A percentile compares a stretch with the other conserved stretches of the same genome.
Conservation (phyloP, 2,329 filamentous ascomycete species). For the Venturia carpophila region DNA sequence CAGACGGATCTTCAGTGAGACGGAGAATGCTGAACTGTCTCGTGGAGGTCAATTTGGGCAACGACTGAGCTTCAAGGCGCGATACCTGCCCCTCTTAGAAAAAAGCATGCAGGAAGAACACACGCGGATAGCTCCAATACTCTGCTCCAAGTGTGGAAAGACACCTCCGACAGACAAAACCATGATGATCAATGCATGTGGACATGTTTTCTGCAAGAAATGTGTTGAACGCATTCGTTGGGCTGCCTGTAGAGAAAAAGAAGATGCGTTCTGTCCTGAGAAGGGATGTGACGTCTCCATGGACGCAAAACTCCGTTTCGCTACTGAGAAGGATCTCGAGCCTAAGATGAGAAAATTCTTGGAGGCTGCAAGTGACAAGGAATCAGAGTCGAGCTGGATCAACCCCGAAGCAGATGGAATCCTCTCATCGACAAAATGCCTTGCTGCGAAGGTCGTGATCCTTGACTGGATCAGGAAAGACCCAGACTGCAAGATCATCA, state of each 20-base stretch:
- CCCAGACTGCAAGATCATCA: constrained; percentile 46
- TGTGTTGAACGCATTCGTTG: neutral
- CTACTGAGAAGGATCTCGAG: neutral
- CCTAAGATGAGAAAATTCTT: too few species aligned
- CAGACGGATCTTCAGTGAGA: neutral
- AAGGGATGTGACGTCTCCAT: too few species aligned
- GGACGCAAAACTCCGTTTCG: neutral
- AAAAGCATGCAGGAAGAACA: too few species aligned
- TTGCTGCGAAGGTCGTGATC: constrained; percentile 39
- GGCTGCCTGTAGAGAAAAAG: too few species aligned
- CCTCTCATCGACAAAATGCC: constrained; percentile 39
- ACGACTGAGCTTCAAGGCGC: too few species aligned
- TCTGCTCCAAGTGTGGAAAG: too few species aligned
- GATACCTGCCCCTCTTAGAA: too few species aligned
- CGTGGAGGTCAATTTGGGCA: neutral
- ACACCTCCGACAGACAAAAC: too few species aligned
- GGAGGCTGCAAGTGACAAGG: too few species aligned
- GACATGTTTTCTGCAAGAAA: neutral
- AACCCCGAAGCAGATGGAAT: constrained; percentile 25
- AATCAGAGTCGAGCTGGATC: neutral
- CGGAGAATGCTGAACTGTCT: neutral
- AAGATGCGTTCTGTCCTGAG: too few species aligned
- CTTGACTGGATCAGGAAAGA: constrained; percentile 39
- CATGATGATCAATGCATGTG: neutral
- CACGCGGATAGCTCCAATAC: too few species aligned